Evolutionary conservation across 2,329 filamentous ascomycete species (phyloP).

Genomic region (Periglandula ipomoeae): DNA sequence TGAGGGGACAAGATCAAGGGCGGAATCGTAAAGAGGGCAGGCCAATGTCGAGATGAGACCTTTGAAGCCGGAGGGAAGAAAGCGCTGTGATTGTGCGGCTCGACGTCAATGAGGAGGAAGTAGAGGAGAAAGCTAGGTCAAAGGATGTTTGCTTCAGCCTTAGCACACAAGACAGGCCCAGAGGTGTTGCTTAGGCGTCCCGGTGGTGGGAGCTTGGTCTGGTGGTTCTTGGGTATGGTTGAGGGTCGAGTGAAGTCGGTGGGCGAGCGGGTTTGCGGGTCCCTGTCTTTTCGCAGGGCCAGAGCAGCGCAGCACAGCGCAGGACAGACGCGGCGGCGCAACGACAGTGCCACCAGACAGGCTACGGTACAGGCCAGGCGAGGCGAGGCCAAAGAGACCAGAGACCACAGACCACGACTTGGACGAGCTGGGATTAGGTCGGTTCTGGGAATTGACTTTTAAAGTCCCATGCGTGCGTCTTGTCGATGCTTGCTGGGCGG

Average conservation of each 20-base stretch:
- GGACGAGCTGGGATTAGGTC: background rate
- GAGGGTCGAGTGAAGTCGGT: constrained; percentile 7
- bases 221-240: background rate
- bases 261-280: constrained; percentile 4
- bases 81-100: constrained; percentile 5
- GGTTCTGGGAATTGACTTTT: background rate
- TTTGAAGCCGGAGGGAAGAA: background rate
- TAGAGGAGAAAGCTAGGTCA: constrained; percentile 3
- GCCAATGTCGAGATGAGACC: constrained; percentile 1
- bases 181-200: constrained; percentile 6
- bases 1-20: background rate
- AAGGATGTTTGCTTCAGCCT: constrained; percentile 10
- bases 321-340: too few relatives aligned
- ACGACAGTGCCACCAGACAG: background rate
- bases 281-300: background rate
- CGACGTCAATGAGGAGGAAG: constrained; percentile 5
- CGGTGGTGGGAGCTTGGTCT: constrained; percentile 3
- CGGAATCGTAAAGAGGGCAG: background rate
- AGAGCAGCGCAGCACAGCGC: too few relatives aligned
- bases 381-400: background rate
- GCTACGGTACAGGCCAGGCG: background rate
- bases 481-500: too few relatives aligned
- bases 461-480: background rate
- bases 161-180: constrained; percentile 3
- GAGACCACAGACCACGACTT: background rate